Conservation (phyloP, 805 yeast species). For the Cyberlindnera maritima region DNA sequence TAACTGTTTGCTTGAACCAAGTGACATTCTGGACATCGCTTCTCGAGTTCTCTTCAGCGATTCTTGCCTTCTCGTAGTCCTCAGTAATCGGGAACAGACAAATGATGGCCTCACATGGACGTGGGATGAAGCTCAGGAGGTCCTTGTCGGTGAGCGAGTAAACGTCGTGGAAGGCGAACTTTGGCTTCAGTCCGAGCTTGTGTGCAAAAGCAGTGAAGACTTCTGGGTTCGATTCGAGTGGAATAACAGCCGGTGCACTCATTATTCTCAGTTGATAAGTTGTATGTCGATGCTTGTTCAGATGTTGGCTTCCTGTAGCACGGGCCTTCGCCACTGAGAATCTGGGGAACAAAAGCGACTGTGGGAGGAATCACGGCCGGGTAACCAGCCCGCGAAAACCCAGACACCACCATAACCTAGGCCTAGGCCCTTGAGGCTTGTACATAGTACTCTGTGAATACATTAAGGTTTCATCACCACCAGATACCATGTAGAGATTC, state of each 20-base stretch:
- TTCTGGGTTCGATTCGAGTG: constrained; percentile 87
- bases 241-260: constrained; percentile 52
- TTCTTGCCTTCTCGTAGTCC: constrained; percentile 52
- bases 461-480: too few species aligned
- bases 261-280: neutral
- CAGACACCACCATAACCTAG: too few species aligned
- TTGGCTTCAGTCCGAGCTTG: constrained; percentile 61
- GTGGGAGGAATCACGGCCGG: too few species aligned
- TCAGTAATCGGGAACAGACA: constrained; percentile 78
- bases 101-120: constrained; percentile 76
- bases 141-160: constrained; percentile 84
- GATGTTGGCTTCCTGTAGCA: too few species aligned
- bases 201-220: constrained; percentile 70
- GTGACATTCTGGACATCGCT: constrained; percentile 30
- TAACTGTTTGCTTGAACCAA: constrained; percentile 87
- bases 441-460: too few species aligned
- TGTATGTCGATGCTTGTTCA: neutral
- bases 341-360: neutral
- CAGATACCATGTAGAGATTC: too few species aligned
- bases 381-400: too few species aligned
- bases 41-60: constrained; percentile 34
- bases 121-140: constrained; percentile 73
- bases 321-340: neutral
- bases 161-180: constrained; percentile 70
- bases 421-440: too few species aligned